Evolutionary conservation across 768 basidiomycete genomes (phyloP), one percentile per base, ranked within the genome.

Genomic region (Mycena belliarum): DNA sequence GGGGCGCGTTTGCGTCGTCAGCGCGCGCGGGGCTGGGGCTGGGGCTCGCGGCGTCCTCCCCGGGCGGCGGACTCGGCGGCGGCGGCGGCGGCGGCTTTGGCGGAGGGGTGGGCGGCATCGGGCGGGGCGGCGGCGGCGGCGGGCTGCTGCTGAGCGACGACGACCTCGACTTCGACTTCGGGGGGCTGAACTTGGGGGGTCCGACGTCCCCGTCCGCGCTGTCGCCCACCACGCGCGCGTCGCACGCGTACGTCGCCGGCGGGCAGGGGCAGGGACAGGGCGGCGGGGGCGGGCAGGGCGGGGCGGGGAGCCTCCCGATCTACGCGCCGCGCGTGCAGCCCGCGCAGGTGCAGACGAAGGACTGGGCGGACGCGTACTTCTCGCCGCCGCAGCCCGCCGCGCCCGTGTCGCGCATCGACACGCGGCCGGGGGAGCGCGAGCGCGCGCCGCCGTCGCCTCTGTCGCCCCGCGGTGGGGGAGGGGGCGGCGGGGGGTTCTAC

Each of bases 121-220:
- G 21, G 29, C 11, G 55, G 25, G 48, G 49, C 35, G 54, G 79
- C 4, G 79, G 87, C 4, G 77, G 87, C 1, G 85, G 88, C 3
- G 85, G 87, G 3, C 73, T 91, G 26, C 74, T 88, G 71, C 72
- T 93, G 21, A 84, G 84, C 0, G 92, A 94, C 60, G 92, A 93
- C 49, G 91, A 94, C 59, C 81, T 94, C 20, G 88, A 88, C 0
- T 66, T 83, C 55, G 57, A 45, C 16, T 4, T 46, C 8, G 55
- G 55, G 6, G 42, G 49, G n/a, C 5, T 49, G 14, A 14, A 23
- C 5, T 72, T 75, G 20, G 77, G 82, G n/a, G n/a, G n/a, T n/a
- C 73, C 75, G 2, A 68, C 76, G 53, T 40, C 38, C 6, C 38
- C 38, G 38, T 32, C 29, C 29, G 29, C 29, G 29, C 7, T 12